Evolutionary conservation across 768 basidiomycete species (phyloP).

Genomic region (Tricholoma terreum): DNA sequence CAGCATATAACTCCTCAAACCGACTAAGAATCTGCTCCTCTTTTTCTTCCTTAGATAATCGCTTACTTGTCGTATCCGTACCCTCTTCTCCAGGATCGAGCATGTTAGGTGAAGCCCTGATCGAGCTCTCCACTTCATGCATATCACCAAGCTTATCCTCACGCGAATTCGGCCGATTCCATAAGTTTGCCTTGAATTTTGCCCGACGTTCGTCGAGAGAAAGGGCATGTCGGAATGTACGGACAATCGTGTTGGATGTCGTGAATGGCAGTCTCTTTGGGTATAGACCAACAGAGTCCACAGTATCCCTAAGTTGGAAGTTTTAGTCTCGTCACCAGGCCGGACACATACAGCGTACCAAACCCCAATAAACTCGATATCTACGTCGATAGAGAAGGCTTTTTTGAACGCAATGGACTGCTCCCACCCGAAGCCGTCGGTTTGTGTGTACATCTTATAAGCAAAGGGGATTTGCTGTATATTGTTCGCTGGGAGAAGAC

Average conservation of each 20-base stretch:
- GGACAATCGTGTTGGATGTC: constrained; percentile 51
- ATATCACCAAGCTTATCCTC: constrained; percentile 25
- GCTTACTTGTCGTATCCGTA: background rate
- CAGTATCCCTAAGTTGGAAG: constrained; percentile 55
- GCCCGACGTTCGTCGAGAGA: constrained; percentile 59
- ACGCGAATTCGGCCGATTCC: constrained; percentile 35
- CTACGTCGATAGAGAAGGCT: constrained; percentile 49
- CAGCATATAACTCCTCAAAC: constrained; percentile 32
- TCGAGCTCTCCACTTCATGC: background rate
- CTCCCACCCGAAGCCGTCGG: constrained; percentile 45
- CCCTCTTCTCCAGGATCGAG: background rate
- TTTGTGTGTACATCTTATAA: constrained; percentile 55
- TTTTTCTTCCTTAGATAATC: constrained; percentile 1
- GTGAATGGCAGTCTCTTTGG: constrained; percentile 56
- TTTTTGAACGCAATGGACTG: constrained; percentile 54
- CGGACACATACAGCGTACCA: constrained; percentile 32
- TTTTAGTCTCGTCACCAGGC: background rate
- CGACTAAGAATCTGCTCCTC: constrained; percentile 25
- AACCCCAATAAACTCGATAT: constrained; percentile 58
- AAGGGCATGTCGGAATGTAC: constrained; percentile 63
- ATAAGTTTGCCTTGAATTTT: constrained; percentile 56
- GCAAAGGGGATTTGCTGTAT: constrained; percentile 59
- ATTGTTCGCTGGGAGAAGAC: constrained; percentile 44
- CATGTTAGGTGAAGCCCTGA: background rate
- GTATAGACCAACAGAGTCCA: constrained; percentile 58